A percentile compares a stretch with the other conserved stretches of the same genome.
Evolutionary conservation across 176 grass and related monocot genomes (phyloP).

Genomic region (Alloteropsis semialata): DNA sequence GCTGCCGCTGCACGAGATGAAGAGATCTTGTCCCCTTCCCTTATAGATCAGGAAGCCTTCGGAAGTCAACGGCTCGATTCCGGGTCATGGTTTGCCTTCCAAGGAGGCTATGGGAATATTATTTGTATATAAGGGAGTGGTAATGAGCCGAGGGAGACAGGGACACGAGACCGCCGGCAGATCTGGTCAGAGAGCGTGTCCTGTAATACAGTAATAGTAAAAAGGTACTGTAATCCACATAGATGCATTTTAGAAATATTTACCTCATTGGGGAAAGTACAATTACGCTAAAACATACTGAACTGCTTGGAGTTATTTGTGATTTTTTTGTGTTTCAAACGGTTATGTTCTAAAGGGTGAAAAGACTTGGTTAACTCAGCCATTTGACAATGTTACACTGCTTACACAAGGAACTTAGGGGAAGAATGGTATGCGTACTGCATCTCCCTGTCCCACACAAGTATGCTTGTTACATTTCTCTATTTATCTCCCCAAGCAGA

Average conservation of each 20-base stretch:
- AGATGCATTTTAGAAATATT: neutral
- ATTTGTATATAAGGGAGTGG: neutral
- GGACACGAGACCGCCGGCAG: neutral
- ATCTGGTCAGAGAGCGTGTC: neutral
- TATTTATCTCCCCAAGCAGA: neutral
- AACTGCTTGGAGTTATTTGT: neutral
- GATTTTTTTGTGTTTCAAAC: neutral
- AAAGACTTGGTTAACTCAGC: neutral
- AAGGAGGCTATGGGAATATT: neutral
- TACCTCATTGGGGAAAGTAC: neutral
- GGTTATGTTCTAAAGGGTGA: neutral
- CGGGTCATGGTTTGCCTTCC: slow-evolving; percentile 9
- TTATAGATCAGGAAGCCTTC: neutral
- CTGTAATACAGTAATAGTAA: neutral
- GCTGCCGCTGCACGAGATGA: too few species aligned
- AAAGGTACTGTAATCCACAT: neutral
- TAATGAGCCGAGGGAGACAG: neutral
- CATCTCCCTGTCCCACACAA: neutral
- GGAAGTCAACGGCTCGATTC: slow-evolving; percentile 14
- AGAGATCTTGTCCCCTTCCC: neutral
- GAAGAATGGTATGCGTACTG: neutral
- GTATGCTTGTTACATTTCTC: slow-evolving; percentile 8
- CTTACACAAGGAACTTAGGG: neutral
- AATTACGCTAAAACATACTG: neutral
- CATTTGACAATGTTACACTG: neutral